Evolutionary conservation across 345 rosid species (phyloP).

Genomic region (Pelargonium nanum): DNA sequence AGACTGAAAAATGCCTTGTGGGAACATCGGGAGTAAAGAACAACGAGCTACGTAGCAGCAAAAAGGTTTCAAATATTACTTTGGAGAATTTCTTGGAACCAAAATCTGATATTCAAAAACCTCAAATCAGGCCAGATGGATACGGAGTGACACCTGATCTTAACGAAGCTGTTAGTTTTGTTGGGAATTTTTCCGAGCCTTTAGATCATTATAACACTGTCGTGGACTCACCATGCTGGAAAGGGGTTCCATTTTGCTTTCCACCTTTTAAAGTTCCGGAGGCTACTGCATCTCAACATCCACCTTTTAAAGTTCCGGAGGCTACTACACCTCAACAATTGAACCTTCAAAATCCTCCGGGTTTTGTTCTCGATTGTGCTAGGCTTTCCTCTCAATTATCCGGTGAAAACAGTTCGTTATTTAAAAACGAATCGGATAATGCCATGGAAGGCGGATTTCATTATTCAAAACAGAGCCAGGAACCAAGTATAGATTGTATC

Average conservation of each 20-base stretch:
- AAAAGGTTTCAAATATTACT: slow-evolving; percentile 18
- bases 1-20: too few relatives aligned
- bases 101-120: slow-evolving; percentile 20
- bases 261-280: slow-evolving; percentile 24
- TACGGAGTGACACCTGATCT: slow-evolving; percentile 22
- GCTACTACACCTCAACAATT: slow-evolving; percentile 14
- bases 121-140: slow-evolving; percentile 25
- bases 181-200: slow-evolving; percentile 30
- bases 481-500: slow-evolving; percentile 11
- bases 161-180: slow-evolving; percentile 20
- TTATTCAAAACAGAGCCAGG: slow-evolving; percentile 12
- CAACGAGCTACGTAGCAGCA: slow-evolving; percentile 15
- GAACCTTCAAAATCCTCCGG: slow-evolving; percentile 25
- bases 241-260: slow-evolving; percentile 30
- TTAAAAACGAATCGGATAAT: slow-evolving; percentile 13
- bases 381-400: slow-evolving; percentile 18
- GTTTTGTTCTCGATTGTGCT: slow-evolving; percentile 14
- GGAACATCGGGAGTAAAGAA: slow-evolving; percentile 11
- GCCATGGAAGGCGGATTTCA: slow-evolving; percentile 13
- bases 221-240: slow-evolving; percentile 54
- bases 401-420: slow-evolving; percentile 12
- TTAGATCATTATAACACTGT: slow-evolving; percentile 29
- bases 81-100: slow-evolving; percentile 11
- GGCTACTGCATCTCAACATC: too few relatives aligned
- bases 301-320: too few relatives aligned